Conservation (phyloP, 2,329 filamentous ascomycete genomes). For the Aspergillus melleus region DNA sequence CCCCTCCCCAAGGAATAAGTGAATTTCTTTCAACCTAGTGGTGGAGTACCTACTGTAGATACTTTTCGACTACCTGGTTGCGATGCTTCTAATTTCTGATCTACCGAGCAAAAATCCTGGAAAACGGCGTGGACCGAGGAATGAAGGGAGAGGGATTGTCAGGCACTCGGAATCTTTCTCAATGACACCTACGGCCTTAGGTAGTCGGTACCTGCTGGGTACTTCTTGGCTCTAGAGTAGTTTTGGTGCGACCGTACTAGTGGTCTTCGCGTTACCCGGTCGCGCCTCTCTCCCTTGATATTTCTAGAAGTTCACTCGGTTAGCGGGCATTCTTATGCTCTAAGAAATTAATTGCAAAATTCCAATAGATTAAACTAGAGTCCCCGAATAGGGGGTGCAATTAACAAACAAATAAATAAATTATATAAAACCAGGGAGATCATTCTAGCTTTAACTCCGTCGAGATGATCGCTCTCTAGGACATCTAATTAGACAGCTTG, state of each 20-base stretch:
- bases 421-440: not conserved
- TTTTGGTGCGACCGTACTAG: not conserved
- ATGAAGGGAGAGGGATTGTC: not conserved
- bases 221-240: not conserved
- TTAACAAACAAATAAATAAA: not conserved
- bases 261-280: not conserved
- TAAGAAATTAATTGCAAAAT: not conserved
- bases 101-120: no score
- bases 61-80: no score
- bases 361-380: not conserved
- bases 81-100: no score
- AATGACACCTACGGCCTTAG: not conserved
- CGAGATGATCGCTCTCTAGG: not conserved
- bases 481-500: not conserved
- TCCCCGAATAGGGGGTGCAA: not conserved
- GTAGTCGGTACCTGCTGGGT: not conserved
- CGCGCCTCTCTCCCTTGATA: not conserved
- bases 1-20: not conserved
- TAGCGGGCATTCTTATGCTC: no score
- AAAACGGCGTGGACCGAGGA: no score
- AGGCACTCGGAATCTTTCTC: not conserved
- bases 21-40: not conserved
- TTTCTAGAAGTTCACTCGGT: no score
- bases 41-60: no score
- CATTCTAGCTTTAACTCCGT: not conserved